These are phyloP conservation scores for Tephrocybe sp. DNA, from an alignment of 768 basidiomycete species.

Conservation along the genomic window DNA sequence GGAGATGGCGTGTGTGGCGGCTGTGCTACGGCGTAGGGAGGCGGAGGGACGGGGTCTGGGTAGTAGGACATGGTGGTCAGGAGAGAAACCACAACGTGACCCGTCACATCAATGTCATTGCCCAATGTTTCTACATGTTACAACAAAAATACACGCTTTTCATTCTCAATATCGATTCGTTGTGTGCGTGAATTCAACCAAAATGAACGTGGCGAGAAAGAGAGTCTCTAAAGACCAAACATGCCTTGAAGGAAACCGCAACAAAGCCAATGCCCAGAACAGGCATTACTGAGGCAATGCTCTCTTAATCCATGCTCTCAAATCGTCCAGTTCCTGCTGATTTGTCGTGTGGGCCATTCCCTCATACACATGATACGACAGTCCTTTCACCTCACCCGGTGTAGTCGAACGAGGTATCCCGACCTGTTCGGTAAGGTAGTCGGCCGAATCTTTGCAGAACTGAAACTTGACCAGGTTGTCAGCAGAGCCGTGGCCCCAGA, in stretches of 20 bases:
- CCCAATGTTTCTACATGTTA: background rate
- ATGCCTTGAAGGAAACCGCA: background rate
- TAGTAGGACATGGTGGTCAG: slow-evolving; percentile 2
- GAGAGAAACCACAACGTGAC: background rate
- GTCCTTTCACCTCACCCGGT: slow-evolving; percentile 45
- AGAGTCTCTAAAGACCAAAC: slow-evolving; percentile 2
- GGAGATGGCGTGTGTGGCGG: background rate
- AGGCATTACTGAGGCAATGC: slow-evolving; percentile 37
- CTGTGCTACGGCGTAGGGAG: slow-evolving; percentile 1
- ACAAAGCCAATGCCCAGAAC: background rate
- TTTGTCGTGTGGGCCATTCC: slow-evolving; percentile 67
- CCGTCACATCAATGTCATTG: too few species aligned
- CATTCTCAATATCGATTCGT: background rate
- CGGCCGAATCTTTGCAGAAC: slow-evolving; percentile 52
- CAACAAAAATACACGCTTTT: background rate
- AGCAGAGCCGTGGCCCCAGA: slow-evolving; percentile 80
- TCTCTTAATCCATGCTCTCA: slow-evolving; percentile 68
- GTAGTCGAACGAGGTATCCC: slow-evolving; percentile 45
- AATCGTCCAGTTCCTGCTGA: slow-evolving; percentile 63
- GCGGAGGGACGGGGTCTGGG: background rate
- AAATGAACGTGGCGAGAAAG: background rate
- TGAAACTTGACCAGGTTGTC: slow-evolving; percentile 71
- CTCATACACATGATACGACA: slow-evolving; percentile 66
- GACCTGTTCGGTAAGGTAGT: slow-evolving; percentile 52
- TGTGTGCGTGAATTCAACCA: slow-evolving; percentile 3